Conservation (phyloP, 1,139 yeast species). For the Suhomyces guaymorum region DNA sequence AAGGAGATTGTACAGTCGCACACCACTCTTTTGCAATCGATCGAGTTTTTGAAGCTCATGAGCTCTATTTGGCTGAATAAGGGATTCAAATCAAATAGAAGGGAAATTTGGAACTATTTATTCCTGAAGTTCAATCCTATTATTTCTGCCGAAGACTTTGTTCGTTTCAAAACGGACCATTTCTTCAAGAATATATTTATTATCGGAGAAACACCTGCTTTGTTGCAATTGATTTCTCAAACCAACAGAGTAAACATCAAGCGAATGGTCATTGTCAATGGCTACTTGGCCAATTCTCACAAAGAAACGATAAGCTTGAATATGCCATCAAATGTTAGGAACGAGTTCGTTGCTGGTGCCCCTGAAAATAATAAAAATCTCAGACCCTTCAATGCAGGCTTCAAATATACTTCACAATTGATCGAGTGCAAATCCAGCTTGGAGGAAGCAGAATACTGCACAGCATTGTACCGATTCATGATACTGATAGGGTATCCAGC, state of each 20-base stretch:
- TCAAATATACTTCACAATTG: constrained; percentile 36
- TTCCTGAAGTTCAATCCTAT: constrained; percentile 13
- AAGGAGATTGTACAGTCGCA: constrained; percentile 12
- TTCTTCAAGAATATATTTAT: constrained; percentile 15
- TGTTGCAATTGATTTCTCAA: constrained; percentile 8
- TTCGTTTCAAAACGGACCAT: neutral
- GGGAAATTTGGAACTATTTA: constrained; percentile 14
- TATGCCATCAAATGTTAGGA: constrained; percentile 7
- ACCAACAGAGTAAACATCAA: constrained; percentile 3
- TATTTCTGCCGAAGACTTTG: constrained; percentile 17
- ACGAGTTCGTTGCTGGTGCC: constrained; percentile 5
- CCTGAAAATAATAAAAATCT: neutral
- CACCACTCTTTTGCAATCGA: constrained; percentile 5
- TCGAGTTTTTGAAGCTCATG: constrained; percentile 10
- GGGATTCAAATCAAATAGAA: neutral
- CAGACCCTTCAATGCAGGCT: constrained; percentile 40
- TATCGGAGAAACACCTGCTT: constrained; percentile 11
- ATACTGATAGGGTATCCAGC: constrained; percentile 46
- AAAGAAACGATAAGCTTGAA: no score
- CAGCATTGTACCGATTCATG: constrained; percentile 50
- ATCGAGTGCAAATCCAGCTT: constrained; percentile 36
- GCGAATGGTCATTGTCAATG: constrained; percentile 13
- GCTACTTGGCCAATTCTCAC: constrained; percentile 2
- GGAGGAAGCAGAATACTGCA: constrained; percentile 57
- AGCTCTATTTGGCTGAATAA: constrained; percentile 12